A percentile compares a stretch with the other conserved stretches of the same genome.
phyloP scores from a whole-genome alignment of 2,329 filamentous ascomycete species.

The Penicillium sumatraense region DNA sequence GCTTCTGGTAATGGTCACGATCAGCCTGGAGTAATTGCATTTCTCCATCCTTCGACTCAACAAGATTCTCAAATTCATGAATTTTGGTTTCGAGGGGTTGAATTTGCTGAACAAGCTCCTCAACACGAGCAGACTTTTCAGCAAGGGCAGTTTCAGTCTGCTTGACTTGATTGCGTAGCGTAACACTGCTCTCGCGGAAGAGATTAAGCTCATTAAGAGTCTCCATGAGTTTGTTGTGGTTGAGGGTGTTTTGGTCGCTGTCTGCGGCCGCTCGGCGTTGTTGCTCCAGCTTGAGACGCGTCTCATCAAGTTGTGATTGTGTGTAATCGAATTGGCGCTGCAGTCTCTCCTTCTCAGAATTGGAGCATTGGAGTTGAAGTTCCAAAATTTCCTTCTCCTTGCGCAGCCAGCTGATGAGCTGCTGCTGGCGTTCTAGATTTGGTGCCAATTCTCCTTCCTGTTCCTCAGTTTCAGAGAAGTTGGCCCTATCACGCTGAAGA shows the following conservation, averaged over 20 bases:
- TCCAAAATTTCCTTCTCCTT: slow-evolving; percentile 98
- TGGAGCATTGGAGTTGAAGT: slow-evolving; percentile 89
- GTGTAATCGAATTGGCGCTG: slow-evolving; percentile 89
- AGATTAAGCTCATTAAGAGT: slow-evolving; percentile 95
- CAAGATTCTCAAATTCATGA: slow-evolving; percentile 78
- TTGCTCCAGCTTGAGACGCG: slow-evolving; percentile 85
- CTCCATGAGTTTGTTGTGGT: slow-evolving; percentile 88
- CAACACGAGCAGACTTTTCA: slow-evolving; percentile 74
- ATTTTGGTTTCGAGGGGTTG: slow-evolving; percentile 82
- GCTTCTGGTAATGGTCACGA: slow-evolving; percentile 92
- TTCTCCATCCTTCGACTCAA: slow-evolving; percentile 82
- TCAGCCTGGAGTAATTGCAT: slow-evolving; percentile 88
- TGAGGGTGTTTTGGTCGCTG: slow-evolving; percentile 72
- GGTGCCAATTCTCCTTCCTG: slow-evolving; percentile 53
- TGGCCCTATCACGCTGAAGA: slow-evolving; percentile 75
- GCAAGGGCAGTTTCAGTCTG: slow-evolving; percentile 76
- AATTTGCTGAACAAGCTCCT: slow-evolving; percentile 74
- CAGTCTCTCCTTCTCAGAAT: slow-evolving; percentile 83
- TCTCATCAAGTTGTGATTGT: slow-evolving; percentile 86
- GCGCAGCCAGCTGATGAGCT: slow-evolving; percentile 87
- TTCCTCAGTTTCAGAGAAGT: slow-evolving; percentile 57
- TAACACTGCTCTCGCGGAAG: slow-evolving; percentile 92
- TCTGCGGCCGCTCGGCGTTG: slow-evolving; percentile 80
- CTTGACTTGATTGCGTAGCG: slow-evolving; percentile 82
- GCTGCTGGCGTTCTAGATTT: slow-evolving; percentile 76